Conservation (phyloP, 768 basidiomycete genomes). For the Chalciporus pseudorubinellus region DNA sequence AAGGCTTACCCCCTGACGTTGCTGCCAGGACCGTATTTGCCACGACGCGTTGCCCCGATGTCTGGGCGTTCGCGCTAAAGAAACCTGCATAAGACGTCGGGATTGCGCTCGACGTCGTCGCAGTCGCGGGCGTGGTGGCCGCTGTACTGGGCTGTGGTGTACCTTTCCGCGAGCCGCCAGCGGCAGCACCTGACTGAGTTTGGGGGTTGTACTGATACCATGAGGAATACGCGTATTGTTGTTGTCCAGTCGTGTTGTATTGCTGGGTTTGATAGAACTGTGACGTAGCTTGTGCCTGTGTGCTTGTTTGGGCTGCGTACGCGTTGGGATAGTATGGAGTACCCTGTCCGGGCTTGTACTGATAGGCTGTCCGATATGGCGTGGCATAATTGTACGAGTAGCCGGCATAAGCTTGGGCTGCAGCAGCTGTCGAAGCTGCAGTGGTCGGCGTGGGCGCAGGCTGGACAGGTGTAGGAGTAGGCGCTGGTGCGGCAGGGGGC, state of each 20-base stretch:
- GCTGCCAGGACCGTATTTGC: conserved; percentile 49
- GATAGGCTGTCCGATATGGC: conserved; percentile 31
- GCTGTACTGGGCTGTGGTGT: conserved; percentile 43
- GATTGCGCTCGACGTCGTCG: conserved; percentile 29
- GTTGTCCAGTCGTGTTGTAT: conserved; percentile 35
- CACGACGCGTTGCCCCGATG: conserved; percentile 46
- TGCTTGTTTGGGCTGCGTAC: conserved; percentile 22
- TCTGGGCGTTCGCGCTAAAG: conserved; percentile 33
- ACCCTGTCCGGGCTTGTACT: conserved; percentile 40
- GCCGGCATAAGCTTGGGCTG: conserved; percentile 29
- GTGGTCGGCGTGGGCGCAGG: conserved; percentile 22
- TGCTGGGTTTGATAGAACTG: conserved; percentile 39
- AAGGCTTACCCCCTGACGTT: conserved; percentile 29
- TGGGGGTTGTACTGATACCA: conserved; percentile 46
- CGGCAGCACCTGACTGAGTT: conserved; percentile 18
- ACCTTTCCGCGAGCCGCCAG: conserved; percentile 37
- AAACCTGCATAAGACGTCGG: conserved; percentile 42
- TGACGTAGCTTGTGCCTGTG: conserved; percentile 26
- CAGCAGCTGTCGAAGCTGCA: conserved; percentile 23
- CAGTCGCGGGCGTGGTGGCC: conserved; percentile 22
- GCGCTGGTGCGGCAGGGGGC: conserved; percentile 33
- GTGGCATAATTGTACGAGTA: conserved; percentile 39
- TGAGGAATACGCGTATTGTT: conserved; percentile 41
- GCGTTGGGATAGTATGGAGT: conserved; percentile 32
- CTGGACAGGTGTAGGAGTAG: conserved; percentile 33